A percentile compares a stretch with the other conserved stretches of the same genome.
phyloP scores from a whole-genome alignment of 108 stramenopile species.

The Cyclotella kingstonii region DNA sequence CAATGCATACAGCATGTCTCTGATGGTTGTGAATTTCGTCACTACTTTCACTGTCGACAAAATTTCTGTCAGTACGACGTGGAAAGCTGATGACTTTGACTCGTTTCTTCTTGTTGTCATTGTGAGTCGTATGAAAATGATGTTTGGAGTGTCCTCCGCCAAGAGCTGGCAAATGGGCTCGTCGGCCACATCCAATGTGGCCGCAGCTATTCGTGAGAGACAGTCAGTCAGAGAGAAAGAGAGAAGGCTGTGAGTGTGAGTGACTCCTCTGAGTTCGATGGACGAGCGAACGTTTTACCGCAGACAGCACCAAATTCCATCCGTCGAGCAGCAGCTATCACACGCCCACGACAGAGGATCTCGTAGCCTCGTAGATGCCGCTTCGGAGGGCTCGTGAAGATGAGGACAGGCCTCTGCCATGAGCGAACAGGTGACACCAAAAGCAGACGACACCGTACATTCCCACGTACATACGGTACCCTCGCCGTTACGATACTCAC shows the following conservation, averaged over 20 bases:
- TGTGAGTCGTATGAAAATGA: slow-evolving; percentile 40
- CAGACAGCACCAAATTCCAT: slow-evolving; percentile 47
- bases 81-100: slow-evolving; percentile 24
- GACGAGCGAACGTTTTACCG: slow-evolving; percentile 17
- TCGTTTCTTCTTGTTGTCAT: slow-evolving; percentile 26
- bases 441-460: too few relatives aligned
- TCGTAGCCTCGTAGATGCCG: slow-evolving; percentile 34
- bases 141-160: slow-evolving; percentile 47
- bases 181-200: slow-evolving; percentile 44
- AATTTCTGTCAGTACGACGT: slow-evolving; percentile 6
- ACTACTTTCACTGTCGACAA: slow-evolving; percentile 1
- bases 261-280: too few relatives aligned
- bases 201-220: slow-evolving; percentile 17
- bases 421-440: too few relatives aligned
- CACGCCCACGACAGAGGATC: slow-evolving; percentile 41
- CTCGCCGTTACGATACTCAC: too few relatives aligned
- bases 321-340: slow-evolving; percentile 41
- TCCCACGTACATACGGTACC: too few relatives aligned
- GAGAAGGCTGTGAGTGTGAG: too few relatives aligned
- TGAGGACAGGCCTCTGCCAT: slow-evolving; percentile 48
- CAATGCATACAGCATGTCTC: slow-evolving; percentile 44
- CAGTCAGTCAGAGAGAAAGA: neutral
- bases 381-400: slow-evolving; percentile 31
- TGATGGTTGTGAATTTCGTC: neutral
- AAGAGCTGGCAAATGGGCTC: slow-evolving; percentile 40